Percentiles rank a stretch among this genome's conserved stretches.
Evolutionary conservation across 176 grass and related monocot genomes (phyloP).

Genomic region (Tillandsia fasciculata): DNA sequence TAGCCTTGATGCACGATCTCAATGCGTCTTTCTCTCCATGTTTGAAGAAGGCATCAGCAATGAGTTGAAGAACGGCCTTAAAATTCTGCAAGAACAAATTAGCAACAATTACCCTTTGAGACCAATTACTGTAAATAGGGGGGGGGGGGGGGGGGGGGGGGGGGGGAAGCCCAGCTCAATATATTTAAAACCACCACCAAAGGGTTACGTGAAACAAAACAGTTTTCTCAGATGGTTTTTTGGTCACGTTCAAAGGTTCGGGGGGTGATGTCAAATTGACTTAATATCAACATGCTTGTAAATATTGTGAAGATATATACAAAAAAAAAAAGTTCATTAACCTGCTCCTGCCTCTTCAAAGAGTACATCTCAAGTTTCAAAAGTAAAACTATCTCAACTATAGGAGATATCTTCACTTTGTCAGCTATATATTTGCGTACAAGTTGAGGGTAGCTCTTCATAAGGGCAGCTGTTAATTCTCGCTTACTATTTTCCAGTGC

Average conservation of each 20-base stretch:
- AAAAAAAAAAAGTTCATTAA: conserved; percentile 10
- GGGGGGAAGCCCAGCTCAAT: no score
- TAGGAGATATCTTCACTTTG: conserved; percentile 79
- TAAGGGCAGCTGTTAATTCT: conserved; percentile 78
- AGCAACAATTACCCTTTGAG: conserved; percentile 8
- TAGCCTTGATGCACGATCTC: conserved; percentile 86
- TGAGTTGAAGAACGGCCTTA: conserved; percentile 69
- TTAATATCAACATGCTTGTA: no score
- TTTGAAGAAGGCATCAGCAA: conserved; percentile 91
- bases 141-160: no score
- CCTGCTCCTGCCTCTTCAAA: conserved; percentile 86
- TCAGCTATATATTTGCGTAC: conserved; percentile 87
- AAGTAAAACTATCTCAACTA: conserved; percentile 79
- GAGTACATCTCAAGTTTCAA: conserved; percentile 98
- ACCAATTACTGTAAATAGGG: no score
- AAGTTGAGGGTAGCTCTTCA: conserved; percentile 73
- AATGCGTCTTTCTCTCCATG: conserved; percentile 88
- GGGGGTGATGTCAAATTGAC: no score
- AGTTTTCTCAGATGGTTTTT: no score
- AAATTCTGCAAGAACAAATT: conserved; percentile 56
- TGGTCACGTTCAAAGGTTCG: no score
- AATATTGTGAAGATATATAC: no score
- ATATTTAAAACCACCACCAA: no score
- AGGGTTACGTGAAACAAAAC: no score
- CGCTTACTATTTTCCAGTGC: conserved; percentile 68